Evolutionary conservation across 495 filamentous ascomycete genomes (phyloP).

Genomic region (Penicillium verhagenii): DNA sequence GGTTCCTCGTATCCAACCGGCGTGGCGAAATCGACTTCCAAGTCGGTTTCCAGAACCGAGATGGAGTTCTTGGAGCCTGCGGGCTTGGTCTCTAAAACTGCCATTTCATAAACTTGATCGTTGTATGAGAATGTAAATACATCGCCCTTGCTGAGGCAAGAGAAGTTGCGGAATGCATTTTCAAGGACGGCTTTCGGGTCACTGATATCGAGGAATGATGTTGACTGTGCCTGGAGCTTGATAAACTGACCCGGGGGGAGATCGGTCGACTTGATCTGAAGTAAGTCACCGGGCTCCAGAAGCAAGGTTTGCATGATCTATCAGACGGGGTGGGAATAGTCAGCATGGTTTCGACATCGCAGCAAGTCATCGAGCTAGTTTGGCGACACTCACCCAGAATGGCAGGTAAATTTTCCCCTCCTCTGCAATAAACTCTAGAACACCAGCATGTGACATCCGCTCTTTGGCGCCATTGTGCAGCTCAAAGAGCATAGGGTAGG

Average conservation of each 20-base stretch:
- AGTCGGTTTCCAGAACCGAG: constrained; percentile 92
- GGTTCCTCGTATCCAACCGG: constrained; percentile 94
- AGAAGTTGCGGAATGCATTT: constrained; percentile 92
- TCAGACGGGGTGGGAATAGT: not conserved
- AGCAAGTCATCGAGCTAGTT: not conserved
- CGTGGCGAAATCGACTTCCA: constrained; percentile 91
- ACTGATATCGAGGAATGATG: constrained; percentile 89
- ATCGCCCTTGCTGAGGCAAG: constrained; percentile 86
- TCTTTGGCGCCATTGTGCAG: constrained; percentile 81
- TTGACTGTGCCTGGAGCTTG: constrained; percentile 91
- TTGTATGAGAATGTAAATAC: constrained; percentile 95
- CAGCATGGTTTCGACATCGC: not conserved
- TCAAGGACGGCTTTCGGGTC: constrained; percentile 98
- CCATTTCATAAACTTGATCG: constrained; percentile 86
- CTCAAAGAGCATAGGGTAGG: constrained; percentile 97
- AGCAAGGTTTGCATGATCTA: constrained; percentile 92
- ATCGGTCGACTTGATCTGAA: constrained; percentile 92
- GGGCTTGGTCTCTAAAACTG: constrained; percentile 89
- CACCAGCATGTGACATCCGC: constrained; percentile 83
- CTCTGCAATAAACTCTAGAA: constrained; percentile 95
- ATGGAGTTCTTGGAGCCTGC: constrained; percentile 71
- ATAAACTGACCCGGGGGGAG: constrained; percentile 85
- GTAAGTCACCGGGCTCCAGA: constrained; percentile 86
- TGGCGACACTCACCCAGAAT: constrained; percentile 69
- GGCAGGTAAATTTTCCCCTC: constrained; percentile 96